These are phyloP conservation scores for Paraurostyla sp. DNA, from an alignment of 73 alveolate species.

Conservation along the genomic window DNA sequence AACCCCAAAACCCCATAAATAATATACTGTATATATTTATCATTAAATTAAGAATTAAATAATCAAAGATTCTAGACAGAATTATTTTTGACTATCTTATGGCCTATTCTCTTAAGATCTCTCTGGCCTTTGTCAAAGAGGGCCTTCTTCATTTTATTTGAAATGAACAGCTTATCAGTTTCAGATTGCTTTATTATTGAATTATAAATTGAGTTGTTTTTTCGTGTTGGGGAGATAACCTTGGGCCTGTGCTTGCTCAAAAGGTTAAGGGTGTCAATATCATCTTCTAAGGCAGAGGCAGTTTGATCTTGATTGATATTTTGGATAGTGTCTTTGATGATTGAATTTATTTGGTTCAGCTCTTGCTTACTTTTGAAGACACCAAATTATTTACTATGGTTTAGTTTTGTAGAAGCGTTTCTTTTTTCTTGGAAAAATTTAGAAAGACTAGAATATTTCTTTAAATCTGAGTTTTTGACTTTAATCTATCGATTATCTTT, in stretches of 20 bases:
- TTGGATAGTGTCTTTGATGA: slow-evolving; percentile 27
- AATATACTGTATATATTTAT: no score
- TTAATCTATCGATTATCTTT: no score
- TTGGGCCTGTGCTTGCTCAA: background rate
- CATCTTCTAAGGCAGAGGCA: background rate
- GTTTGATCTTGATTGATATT: background rate
- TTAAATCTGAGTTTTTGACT: no score
- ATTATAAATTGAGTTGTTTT: no score
- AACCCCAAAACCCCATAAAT: no score
- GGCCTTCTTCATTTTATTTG: slow-evolving; percentile 45
- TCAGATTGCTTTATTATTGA: background rate
- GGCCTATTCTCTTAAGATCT: slow-evolving; percentile 8
- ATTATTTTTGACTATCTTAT: no score
- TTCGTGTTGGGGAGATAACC: background rate
- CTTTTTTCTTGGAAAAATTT: slow-evolving; percentile 33
- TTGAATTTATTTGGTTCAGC: slow-evolving; percentile 13
- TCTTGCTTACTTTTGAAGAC: background rate
- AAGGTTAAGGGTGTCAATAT: background rate
- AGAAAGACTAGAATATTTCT: no score
- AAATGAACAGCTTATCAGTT: background rate
- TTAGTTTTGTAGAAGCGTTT: background rate
- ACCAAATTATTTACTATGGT: background rate
- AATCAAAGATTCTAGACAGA: no score
- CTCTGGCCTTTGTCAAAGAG: slow-evolving; percentile 14
- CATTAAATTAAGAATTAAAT: no score